A percentile compares a stretch with the other conserved stretches of the same genome.
These are phyloP conservation scores for Sporothrix phasma DNA, from an alignment of 2,329 filamentous ascomycete genomes.

Conservation along the genomic window DNA sequence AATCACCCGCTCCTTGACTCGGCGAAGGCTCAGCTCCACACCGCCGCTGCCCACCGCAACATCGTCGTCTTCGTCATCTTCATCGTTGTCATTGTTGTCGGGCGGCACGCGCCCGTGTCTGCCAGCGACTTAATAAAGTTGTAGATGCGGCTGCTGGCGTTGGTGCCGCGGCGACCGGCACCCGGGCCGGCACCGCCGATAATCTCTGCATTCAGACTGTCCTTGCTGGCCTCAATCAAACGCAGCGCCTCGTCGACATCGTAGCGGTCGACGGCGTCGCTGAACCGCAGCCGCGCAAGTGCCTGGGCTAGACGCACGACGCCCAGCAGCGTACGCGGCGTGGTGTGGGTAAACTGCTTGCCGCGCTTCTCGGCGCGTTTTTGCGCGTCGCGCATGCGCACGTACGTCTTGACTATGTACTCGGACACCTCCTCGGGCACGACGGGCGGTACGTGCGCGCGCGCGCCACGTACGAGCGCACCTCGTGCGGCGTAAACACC, in stretches of 20 bases:
- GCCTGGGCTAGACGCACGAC: constrained; percentile 90
- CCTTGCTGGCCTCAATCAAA: constrained; percentile 86
- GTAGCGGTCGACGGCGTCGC: constrained; percentile 71
- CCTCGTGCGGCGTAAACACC: constrained; percentile 87
- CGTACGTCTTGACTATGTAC: constrained; percentile 95
- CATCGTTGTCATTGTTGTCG: constrained; percentile 50
- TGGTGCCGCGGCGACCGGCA: constrained; percentile 55
- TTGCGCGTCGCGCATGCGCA: constrained; percentile 84
- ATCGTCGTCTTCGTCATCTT: constrained; percentile 38
- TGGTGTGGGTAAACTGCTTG: constrained; percentile 89
- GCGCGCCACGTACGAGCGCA: constrained; percentile 90
- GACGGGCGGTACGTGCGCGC: constrained; percentile 76
- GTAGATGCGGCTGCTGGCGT: constrained; percentile 83
- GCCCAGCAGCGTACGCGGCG: constrained; percentile 84
- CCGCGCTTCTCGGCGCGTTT: constrained; percentile 84
- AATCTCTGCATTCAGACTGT: constrained; percentile 74
- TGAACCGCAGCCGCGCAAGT: constrained; percentile 83
- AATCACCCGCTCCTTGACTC: constrained; percentile 82
- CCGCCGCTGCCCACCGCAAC: constrained; percentile 24
- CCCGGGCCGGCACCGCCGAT: constrained; percentile 36
- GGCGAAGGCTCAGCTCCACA: constrained; percentile 71
- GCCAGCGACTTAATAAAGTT: constrained; percentile 84
- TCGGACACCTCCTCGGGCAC: constrained; percentile 81
- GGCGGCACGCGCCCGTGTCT: constrained; percentile 74
- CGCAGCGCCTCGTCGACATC: constrained; percentile 93